Base-by-base conservation (phyloP, 1,284 basidiomycete genomes). In the Salmacisia buchloeana region DNA sequence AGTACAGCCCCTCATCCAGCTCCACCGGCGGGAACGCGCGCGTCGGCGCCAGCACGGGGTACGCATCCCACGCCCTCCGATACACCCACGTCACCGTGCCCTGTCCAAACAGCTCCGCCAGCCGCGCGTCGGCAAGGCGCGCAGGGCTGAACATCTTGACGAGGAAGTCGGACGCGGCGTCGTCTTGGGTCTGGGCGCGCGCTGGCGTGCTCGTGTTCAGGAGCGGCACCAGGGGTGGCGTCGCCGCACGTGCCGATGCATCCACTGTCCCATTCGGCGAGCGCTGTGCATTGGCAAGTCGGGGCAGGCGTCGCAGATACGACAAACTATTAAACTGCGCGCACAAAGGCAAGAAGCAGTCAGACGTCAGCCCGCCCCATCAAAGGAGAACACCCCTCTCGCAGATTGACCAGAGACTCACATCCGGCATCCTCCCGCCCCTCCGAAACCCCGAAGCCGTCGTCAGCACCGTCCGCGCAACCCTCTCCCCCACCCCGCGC, bases 1-100 rank as follows among this genome's bases (percentile, higher is more conserved):
- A 94, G 82, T 89, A 93, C 60, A 97, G 83, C 2, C 88, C 88
- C 54, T 84, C 82, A 62, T 87, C 87, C 2, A 92, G 84, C 77
- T 87, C 86, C 60, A 93, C 83, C 0, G 89, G 87, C 18, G 92
- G 87, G 81, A 90, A 94, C 9, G 77, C 74, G 1, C 81, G 78
- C 1, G 86, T 88, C 0, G 91, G 90, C 1, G 85, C 84, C 10
- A 92, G 83, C 35, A 85, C 82, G 83, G 70, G 71, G 87, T 89
- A 75, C 23, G 80, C 78, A 61, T 81, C 75, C 83, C 83, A 84
- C 83, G 88, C 86, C 80, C 94, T 92, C 64, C 90, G 83, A 69
- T 86, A 80, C 7, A 92, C 85, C 94, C 94, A 97, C 81, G 31
- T 82, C 5, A 76, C 54, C 1, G 63, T 58, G 9, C 59, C 60